These are phyloP conservation scores for Orbilia brochopaga DNA, from an alignment of 2,329 filamentous ascomycete genomes.

Conservation along the genomic window DNA sequence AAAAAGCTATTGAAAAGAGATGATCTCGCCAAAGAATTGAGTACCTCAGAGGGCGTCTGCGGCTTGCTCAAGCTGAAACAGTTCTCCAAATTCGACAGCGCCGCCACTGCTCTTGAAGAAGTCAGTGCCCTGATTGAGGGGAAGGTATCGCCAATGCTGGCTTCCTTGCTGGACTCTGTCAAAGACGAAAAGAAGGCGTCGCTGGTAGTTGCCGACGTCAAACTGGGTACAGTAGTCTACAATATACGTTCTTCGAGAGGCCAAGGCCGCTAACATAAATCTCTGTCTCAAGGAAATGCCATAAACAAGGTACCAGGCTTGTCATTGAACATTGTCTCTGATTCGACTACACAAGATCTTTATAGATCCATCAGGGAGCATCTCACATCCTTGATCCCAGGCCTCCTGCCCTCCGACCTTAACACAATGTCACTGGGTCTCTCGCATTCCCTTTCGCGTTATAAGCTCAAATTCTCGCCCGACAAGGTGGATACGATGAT, in stretches of 20 bases:
- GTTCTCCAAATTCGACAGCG: slow-evolving; percentile 96
- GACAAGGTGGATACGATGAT: slow-evolving; percentile 99
- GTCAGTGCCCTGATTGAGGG: slow-evolving; percentile 86
- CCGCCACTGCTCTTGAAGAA: slow-evolving; percentile 86
- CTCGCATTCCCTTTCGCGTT: slow-evolving; percentile 92
- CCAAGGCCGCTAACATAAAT: neutral
- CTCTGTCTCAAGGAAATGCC: slow-evolving; percentile 66
- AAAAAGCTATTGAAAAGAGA: slow-evolving; percentile 95
- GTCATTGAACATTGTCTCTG: slow-evolving; percentile 73
- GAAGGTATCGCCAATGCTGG: slow-evolving; percentile 88
- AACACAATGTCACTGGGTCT: slow-evolving; percentile 95
- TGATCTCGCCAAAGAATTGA: slow-evolving; percentile 75
- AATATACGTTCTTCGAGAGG: neutral
- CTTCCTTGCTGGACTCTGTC: slow-evolving; percentile 80
- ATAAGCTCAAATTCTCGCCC: slow-evolving; percentile 98
- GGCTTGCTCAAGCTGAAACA: slow-evolving; percentile 92
- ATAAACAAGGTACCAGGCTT: slow-evolving; percentile 91
- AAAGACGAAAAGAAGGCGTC: slow-evolving; percentile 98
- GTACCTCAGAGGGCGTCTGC: slow-evolving; percentile 81
- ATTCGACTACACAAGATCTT: slow-evolving; percentile 81
- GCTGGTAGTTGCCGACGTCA: slow-evolving; percentile 89
- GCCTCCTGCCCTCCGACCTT: slow-evolving; percentile 81
- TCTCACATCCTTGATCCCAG: slow-evolving; percentile 86
- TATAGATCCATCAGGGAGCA: slow-evolving; percentile 94
- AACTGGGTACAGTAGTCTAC: slow-evolving; percentile 66